Conservation (phyloP, 768 basidiomycete species). For the Mycena rosella region DNA sequence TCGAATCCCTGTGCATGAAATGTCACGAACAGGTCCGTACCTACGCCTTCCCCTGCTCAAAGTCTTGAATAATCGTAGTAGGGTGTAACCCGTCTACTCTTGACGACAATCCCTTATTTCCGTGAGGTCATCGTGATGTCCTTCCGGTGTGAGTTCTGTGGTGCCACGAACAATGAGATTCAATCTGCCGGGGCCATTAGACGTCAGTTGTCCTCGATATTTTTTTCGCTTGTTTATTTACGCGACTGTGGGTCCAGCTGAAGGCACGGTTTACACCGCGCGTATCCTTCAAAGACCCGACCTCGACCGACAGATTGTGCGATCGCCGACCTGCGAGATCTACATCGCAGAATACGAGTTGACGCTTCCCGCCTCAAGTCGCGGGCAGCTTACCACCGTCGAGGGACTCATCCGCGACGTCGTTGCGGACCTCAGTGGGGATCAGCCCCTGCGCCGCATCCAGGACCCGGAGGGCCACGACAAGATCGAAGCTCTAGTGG, state of each 20-base stretch:
- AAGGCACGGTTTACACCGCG: slow-evolving; percentile 86
- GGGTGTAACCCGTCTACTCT: slow-evolving; percentile 89
- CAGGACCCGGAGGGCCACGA: slow-evolving; percentile 79
- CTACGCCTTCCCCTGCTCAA: not conserved
- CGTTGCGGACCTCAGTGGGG: slow-evolving; percentile 79
- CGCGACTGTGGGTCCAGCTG: slow-evolving; percentile 62
- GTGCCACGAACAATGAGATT: slow-evolving; percentile 91
- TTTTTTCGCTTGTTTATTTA: not conserved
- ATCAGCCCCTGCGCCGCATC: slow-evolving; percentile 87
- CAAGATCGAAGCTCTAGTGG: slow-evolving; percentile 84
- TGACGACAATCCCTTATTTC: slow-evolving; percentile 97
- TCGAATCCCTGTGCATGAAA: slow-evolving; percentile 95
- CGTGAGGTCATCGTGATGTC: slow-evolving; percentile 96
- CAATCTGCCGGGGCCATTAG: slow-evolving; percentile 90
- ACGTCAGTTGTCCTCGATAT: slow-evolving; percentile 62
- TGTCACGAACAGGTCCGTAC: slow-evolving; percentile 87
- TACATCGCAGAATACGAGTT: slow-evolving; percentile 89
- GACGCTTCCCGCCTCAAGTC: slow-evolving; percentile 85
- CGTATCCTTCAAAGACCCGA: slow-evolving; percentile 81
- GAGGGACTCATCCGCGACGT: slow-evolving; percentile 93
- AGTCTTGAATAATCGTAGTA: slow-evolving; percentile 53
- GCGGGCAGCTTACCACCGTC: slow-evolving; percentile 96
- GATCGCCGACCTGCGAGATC: slow-evolving; percentile 86
- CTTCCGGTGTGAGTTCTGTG: slow-evolving; percentile 96
- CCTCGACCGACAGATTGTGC: slow-evolving; percentile 93